Base-by-base conservation (phyloP, 352 stramenopile genomes). In the Globisporangium carolinianum region DNA sequence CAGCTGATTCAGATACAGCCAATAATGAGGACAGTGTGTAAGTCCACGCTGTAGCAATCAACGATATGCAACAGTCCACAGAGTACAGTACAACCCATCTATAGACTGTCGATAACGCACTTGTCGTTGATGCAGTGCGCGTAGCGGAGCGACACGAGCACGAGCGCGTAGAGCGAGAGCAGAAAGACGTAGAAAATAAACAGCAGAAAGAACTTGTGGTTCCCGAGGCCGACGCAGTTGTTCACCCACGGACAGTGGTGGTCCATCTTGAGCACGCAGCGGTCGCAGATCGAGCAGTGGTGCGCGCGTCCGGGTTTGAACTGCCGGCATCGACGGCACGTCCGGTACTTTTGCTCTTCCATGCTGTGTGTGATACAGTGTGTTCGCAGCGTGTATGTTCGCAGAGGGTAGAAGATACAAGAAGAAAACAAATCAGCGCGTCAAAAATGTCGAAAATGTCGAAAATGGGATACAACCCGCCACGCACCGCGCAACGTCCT, bases 161-260 rank as follows among this genome's bases (percentile, higher is more conserved):
- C 71, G 42, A 99, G 71, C 48, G 95, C 88, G 71, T 99, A 99
- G 8, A 75, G 53, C 55, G 96, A 98, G 17, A 97, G 77, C 11
- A 98, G n/a, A 53, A 97, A 99, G 7, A 98, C 83, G 64, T 93
- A 95, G 62, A 95, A 92, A 63, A 95, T 91, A 55, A 93, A 95
- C 51, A 93, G 79, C 58, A 95, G 58, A 59, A 95, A 95, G 63
- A 94, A 94, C 79, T 99, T 99, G 90, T 99, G 96, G 81, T 99
- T 99, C 57, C 95, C 95, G 63, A 99, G 89, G 8, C 96, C 97
- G 55, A 99, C 96, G 72, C 96, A 99, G 83, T 99, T 99, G 81
- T 99, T 99, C 43, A 99, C 91, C 96, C 96, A 99, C 32, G 96
- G 96, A 72, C 97, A 98, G 71, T 99, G 95, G 90, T 99, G 97